phyloP scores from a whole-genome alignment of 2,329 filamentous ascomycete species.

The Epichloe hybrida region DNA sequence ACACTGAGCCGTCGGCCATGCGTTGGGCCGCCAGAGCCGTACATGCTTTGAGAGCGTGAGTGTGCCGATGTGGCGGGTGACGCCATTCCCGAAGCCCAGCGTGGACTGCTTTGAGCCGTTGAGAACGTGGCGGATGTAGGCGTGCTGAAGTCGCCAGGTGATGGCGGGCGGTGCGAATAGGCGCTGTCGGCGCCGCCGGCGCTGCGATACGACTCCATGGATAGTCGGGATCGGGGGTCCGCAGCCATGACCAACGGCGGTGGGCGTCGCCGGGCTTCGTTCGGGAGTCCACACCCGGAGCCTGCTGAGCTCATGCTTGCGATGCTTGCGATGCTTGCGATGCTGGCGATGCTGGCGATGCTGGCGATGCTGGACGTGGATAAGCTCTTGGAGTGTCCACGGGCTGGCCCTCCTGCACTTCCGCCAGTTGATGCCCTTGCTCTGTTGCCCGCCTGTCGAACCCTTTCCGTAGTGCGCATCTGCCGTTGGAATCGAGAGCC shows the following conservation, averaged over 20 bases:
- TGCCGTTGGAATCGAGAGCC: conserved; percentile 87
- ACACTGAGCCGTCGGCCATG: conserved; percentile 69
- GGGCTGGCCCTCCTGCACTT: conserved; percentile 54
- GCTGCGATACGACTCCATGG: conserved; percentile 55
- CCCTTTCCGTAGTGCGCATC: conserved; percentile 66
- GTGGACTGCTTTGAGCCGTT: conserved; percentile 61
- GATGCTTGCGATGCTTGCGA: conserved; percentile 59
- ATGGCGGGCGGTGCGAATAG: conserved; percentile 49
- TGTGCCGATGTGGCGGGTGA: conserved; percentile 63
- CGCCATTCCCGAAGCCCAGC: conserved; percentile 51
- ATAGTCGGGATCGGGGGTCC: conserved; percentile 52
- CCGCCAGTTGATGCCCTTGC: conserved; percentile 67
- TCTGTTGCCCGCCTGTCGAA: conserved; percentile 58
- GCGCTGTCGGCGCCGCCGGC: conserved; percentile 49
- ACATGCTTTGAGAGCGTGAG: conserved; percentile 60
- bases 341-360: conserved; percentile 65
- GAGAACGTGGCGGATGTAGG: conserved; percentile 77
- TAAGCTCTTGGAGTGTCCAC: conserved; percentile 74
- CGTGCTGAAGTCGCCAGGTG: conserved; percentile 64
- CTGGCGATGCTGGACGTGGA: conserved; percentile 80
- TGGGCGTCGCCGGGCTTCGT: conserved; percentile 58
- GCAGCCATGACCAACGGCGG: conserved; percentile 72
- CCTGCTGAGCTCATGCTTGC: conserved; percentile 52
- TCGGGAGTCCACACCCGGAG: conserved; percentile 53
- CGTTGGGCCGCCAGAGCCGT: conserved; percentile 46